A percentile compares a stretch with the other conserved stretches of the same genome.
Evolutionary conservation across 2,329 filamentous ascomycete genomes (phyloP).

Genomic region (Fonsecaea erecta): DNA sequence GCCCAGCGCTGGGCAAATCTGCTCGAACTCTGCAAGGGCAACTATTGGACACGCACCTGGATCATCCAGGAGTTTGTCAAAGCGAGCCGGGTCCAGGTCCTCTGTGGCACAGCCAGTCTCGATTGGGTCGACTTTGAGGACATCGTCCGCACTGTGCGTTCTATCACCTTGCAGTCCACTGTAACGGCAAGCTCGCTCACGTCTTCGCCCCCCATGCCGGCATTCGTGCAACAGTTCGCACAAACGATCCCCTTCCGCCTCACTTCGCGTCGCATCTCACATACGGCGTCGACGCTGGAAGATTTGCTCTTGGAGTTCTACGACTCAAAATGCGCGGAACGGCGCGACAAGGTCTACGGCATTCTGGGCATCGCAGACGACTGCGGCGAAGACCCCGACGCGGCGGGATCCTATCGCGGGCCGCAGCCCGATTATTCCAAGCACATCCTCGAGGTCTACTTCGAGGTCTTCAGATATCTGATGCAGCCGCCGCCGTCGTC

Average conservation of each 20-base stretch:
- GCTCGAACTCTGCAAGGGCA: constrained; percentile 29
- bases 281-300: constrained; percentile 27
- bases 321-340: constrained; percentile 35
- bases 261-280: constrained; percentile 28
- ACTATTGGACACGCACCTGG: constrained; percentile 39
- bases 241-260: constrained; percentile 33
- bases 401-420: neutral
- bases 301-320: constrained; percentile 36
- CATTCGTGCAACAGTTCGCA: constrained; percentile 24
- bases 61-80: constrained; percentile 39
- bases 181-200: neutral
- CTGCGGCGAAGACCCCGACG: constrained; percentile 13
- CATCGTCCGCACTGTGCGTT: constrained; percentile 39
- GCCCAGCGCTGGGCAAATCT: constrained; percentile 25
- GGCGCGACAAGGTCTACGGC: constrained; percentile 37
- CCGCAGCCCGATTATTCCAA: constrained; percentile 35
- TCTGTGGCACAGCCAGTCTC: constrained; percentile 46
- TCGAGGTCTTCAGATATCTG: constrained; percentile 32
- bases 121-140: constrained; percentile 49
- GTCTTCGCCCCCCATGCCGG: neutral
- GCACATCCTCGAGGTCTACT: constrained; percentile 34
- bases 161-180: neutral
- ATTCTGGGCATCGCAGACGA: constrained; percentile 37
- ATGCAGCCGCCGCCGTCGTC: constrained; percentile 6
- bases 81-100: constrained; percentile 32